These are phyloP conservation scores for Sindora glabra DNA, from an alignment of 306 rosid species.

Conservation along the genomic window DNA sequence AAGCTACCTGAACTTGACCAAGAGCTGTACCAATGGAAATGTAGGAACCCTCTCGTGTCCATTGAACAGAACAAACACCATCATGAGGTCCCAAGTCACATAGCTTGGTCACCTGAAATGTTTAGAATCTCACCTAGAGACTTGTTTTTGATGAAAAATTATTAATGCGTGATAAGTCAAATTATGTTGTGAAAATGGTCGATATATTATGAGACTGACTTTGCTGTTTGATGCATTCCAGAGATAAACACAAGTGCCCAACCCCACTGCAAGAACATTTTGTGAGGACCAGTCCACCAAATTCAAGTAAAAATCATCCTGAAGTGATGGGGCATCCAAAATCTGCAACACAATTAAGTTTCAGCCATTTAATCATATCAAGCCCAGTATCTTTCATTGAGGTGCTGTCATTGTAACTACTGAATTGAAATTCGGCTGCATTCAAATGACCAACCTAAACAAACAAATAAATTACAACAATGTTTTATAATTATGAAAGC, in stretches of 20 bases:
- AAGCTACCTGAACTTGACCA: conserved; percentile 94
- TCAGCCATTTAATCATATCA: not conserved
- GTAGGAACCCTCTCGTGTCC: conserved; percentile 95
- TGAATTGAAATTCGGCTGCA: not conserved
- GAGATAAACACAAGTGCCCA: conserved; percentile 57
- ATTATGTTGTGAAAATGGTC: too few relatives aligned
- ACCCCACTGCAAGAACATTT: conserved; percentile 54
- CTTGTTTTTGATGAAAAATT: not conserved
- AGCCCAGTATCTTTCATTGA: too few relatives aligned
- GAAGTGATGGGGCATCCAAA: conserved; percentile 97
- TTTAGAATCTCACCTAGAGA: not conserved
- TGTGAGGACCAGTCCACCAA: conserved; percentile 99
- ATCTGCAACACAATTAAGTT: conserved; percentile 42
- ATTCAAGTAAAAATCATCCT: conserved; percentile 96
- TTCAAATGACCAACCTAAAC: too few relatives aligned
- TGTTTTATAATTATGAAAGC: too few relatives aligned
- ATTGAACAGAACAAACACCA: conserved; percentile 91
- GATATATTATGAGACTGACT: conserved; percentile 5
- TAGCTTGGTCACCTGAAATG: conserved; percentile 48
- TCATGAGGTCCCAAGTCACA: conserved; percentile 97
- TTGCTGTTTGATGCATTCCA: conserved; percentile 70
- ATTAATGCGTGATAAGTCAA: too few relatives aligned
- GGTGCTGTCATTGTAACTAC: too few relatives aligned
- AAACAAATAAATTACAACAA: too few relatives aligned
- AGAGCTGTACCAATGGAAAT: conserved; percentile 81